Evolutionary conservation across 176 grass and related monocot genomes (phyloP).

Genomic region (Oryza longistaminata): DNA sequence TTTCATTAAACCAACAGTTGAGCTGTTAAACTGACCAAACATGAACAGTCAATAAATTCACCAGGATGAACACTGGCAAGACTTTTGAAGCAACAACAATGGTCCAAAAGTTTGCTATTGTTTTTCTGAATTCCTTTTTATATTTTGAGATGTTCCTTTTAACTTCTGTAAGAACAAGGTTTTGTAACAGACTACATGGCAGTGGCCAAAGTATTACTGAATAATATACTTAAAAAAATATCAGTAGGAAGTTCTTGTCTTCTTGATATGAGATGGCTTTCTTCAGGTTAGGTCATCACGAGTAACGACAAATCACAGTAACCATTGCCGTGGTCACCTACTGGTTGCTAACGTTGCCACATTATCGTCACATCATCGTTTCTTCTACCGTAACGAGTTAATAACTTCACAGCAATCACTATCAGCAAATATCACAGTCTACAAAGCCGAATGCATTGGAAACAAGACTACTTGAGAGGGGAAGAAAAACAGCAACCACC

Average conservation of each 20-base stretch:
- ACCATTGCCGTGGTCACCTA: neutral
- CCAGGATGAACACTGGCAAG: neutral
- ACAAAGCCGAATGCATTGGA: neutral
- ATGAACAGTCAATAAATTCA: neutral
- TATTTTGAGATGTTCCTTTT: neutral
- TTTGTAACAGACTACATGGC: neutral
- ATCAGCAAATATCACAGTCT: neutral
- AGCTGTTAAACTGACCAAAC: neutral
- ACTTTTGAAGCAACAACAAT: neutral
- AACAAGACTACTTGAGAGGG: neutral
- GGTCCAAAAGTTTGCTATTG: neutral
- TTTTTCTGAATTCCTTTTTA: neutral
- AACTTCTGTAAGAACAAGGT: neutral
- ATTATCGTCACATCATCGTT: neutral
- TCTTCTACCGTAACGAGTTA: neutral
- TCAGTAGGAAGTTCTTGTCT: neutral
- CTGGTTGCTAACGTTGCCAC: neutral
- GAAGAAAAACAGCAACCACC: neutral
- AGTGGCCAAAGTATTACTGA: neutral
- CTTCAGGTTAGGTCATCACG: neutral
- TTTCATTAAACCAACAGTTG: neutral
- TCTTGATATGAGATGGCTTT: neutral
- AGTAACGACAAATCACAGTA: neutral
- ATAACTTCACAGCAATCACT: neutral
- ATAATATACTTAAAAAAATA: neutral